A percentile compares a stretch with the other conserved stretches of the same genome.
Conservation (phyloP, 306 rosid species). For the Albizia julibrissin region DNA sequence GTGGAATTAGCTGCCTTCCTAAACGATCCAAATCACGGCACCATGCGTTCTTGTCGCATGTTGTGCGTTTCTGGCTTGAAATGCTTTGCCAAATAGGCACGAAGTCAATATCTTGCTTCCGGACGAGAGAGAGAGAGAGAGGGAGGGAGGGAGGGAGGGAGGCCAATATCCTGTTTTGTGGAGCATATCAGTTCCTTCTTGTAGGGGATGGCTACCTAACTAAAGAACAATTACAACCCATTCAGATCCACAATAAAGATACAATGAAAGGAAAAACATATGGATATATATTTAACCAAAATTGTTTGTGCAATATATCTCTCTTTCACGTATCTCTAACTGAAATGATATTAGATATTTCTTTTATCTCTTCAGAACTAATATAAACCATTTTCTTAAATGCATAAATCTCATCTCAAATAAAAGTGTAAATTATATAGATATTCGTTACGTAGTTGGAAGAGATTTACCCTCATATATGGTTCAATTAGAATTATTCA, state of each 20-base stretch:
- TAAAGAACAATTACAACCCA: background rate
- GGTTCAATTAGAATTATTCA: background rate
- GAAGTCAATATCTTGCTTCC: conserved; percentile 1
- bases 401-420: background rate
- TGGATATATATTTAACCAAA: background rate
- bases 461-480: background rate
- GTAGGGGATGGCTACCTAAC: background rate
- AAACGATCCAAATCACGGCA: too few species aligned
- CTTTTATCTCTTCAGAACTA: background rate
- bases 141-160: too few species aligned
- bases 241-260: background rate
- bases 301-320: background rate
- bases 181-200: background rate
- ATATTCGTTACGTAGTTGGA: background rate
- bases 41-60: too few species aligned
- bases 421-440: background rate
- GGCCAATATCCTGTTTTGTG: background rate
- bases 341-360: background rate
- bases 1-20: too few species aligned
- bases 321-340: background rate
- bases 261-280: background rate
- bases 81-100: too few species aligned
- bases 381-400: background rate
- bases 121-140: rapidly evolving
- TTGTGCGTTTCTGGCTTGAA: too few species aligned